Conservation (phyloP, 306 rosid genomes). For the Castanea sativa region DNA sequence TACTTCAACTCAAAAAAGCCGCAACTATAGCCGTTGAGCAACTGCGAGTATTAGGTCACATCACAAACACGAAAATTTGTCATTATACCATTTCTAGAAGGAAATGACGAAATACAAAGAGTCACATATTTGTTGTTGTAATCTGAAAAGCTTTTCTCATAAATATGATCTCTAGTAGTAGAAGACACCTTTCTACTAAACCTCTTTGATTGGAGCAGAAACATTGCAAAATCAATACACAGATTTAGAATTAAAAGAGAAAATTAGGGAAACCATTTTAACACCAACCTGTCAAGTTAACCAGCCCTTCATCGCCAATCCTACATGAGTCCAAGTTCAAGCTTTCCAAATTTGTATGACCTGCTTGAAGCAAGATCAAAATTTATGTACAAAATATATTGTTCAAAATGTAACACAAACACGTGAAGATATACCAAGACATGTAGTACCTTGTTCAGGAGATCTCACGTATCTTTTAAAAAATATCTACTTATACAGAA, state of each 20-base stretch:
- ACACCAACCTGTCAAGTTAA: conserved; percentile 66
- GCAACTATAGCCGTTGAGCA: not conserved
- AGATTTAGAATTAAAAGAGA: not conserved
- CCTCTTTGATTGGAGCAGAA: not conserved
- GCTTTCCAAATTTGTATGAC: conserved; percentile 75
- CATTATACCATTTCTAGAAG: not conserved
- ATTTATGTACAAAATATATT: not conserved
- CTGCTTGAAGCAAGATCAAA: conserved; percentile 37
- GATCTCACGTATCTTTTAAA: not conserved
- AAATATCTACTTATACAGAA: not conserved
- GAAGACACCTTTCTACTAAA: not conserved
- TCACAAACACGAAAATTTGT: conserved; percentile 7
- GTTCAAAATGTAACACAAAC: conserved; percentile 1
- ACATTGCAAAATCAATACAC: conserved; percentile 4
- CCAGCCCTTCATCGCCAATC: conserved; percentile 80
- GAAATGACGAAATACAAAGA: not conserved
- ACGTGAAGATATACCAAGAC: not conserved
- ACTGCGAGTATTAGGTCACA: conserved; percentile 19
- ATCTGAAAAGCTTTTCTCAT: not conserved
- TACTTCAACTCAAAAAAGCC: not conserved
- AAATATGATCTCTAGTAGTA: not conserved
- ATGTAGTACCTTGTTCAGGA: not conserved
- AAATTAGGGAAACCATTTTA: not conserved
- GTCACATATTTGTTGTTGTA: not conserved
- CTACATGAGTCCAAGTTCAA: conserved; percentile 88